phyloP scores from a whole-genome alignment of 257 asterid genomes.

The Echites panduratus region DNA sequence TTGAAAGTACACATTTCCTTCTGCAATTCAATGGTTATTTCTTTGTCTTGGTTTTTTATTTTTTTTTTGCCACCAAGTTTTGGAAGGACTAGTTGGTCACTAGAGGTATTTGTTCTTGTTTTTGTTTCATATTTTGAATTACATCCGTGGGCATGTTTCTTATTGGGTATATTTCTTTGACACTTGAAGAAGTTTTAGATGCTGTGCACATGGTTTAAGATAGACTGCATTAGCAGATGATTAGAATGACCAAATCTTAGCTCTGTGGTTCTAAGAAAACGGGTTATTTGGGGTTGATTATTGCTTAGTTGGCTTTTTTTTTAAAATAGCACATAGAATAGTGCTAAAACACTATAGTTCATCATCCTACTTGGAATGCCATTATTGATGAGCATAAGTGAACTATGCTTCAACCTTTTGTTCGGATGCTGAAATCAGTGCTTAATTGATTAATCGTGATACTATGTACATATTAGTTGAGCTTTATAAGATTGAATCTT shows the following conservation, averaged over 20 bases:
- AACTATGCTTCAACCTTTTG: too few relatives aligned
- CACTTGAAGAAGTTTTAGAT: background rate
- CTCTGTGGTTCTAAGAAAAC: too few relatives aligned
- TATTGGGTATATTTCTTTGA: background rate
- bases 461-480: background rate
- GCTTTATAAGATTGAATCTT: too few relatives aligned
- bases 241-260: too few relatives aligned
- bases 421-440: too few relatives aligned
- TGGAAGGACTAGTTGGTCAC: background rate
- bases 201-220: slow-evolving; percentile 1
- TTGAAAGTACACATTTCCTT: background rate
- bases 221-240: background rate
- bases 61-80: too few relatives aligned
- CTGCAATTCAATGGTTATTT: background rate
- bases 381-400: background rate
- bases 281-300: background rate
- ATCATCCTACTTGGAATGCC: background rate
- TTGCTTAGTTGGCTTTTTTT: background rate
- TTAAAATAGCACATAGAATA: background rate
- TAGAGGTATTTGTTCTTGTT: background rate
- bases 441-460: background rate
- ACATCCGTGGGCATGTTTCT: background rate
- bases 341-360: background rate
- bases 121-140: background rate
- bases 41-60: background rate